Conservation (phyloP, 139 green algal genomes). For the Picocystis salinarum region DNA sequence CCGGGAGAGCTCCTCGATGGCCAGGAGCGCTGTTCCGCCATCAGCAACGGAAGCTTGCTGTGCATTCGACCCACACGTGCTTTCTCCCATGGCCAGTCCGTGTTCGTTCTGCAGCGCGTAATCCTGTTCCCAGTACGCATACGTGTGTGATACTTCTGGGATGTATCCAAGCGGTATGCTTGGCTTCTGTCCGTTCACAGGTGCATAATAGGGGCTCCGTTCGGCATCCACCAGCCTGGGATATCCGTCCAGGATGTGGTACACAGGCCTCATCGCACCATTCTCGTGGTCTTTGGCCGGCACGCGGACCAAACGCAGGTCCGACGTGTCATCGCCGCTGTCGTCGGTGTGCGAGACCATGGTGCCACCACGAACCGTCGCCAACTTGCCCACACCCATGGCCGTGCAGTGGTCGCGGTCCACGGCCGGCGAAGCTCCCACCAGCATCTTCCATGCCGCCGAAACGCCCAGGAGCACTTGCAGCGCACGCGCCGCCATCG, state of each 20-base stretch:
- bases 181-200: neutral
- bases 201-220: neutral
- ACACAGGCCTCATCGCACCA: neutral
- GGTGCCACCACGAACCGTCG: too few species aligned
- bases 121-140: conserved; percentile 7
- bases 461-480: too few species aligned
- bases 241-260: neutral
- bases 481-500: too few species aligned
- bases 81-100: conserved; percentile 8
- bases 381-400: too few species aligned
- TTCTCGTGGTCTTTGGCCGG: neutral
- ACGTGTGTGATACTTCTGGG: conserved; percentile 7
- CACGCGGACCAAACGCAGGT: conserved; percentile 1
- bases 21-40: conserved; percentile 5
- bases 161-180: conserved; percentile 4
- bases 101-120: conserved; percentile 11
- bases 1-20: conserved; percentile 9
- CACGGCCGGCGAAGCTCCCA: too few species aligned
- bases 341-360: conserved; percentile 4
- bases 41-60: neutral
- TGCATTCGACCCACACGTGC: conserved; percentile 5
- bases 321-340: neutral
- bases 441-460: too few species aligned
- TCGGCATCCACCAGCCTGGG: neutral
- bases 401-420: too few species aligned